Evolutionary conservation across 2,329 filamentous ascomycete genomes (phyloP).

Genomic region (Colletotrichum sp.): DNA sequence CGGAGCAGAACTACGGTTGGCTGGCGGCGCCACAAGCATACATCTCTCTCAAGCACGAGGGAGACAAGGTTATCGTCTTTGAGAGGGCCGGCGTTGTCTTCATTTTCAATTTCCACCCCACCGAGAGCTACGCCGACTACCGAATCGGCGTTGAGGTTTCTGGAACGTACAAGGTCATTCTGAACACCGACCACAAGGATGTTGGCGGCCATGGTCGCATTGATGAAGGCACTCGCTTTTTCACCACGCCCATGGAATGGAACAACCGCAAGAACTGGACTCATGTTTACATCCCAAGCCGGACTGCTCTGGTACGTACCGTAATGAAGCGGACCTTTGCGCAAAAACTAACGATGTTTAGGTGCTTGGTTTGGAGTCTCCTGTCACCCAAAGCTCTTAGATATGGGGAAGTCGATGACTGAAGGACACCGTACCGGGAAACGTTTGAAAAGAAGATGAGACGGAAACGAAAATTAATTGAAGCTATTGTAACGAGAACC

Average conservation of each 20-base stretch:
- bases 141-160: conserved; percentile 84
- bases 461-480: background rate
- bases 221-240: conserved; percentile 83
- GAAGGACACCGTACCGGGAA: background rate
- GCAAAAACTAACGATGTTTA: conserved; percentile 28
- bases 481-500: background rate
- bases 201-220: conserved; percentile 84
- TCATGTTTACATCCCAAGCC: conserved; percentile 86
- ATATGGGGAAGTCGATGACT: background rate
- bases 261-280: conserved; percentile 89
- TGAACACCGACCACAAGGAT: conserved; percentile 79
- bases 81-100: conserved; percentile 90
- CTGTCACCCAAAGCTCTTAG: conserved; percentile 28
- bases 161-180: conserved; percentile 85
- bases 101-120: conserved; percentile 95
- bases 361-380: conserved; percentile 53
- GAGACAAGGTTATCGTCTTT: conserved; percentile 94
- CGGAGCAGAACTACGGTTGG: conserved; percentile 92
- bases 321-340: background rate
- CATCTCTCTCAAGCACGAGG: conserved; percentile 91
- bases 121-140: conserved; percentile 88
- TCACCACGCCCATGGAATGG: conserved; percentile 90
- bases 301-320: conserved; percentile 77
- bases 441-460: background rate
- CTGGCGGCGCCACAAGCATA: conserved; percentile 85